Conservation (phyloP, 202 grass and related monocot species). For the Dendrocalamus latiflorus region DNA sequence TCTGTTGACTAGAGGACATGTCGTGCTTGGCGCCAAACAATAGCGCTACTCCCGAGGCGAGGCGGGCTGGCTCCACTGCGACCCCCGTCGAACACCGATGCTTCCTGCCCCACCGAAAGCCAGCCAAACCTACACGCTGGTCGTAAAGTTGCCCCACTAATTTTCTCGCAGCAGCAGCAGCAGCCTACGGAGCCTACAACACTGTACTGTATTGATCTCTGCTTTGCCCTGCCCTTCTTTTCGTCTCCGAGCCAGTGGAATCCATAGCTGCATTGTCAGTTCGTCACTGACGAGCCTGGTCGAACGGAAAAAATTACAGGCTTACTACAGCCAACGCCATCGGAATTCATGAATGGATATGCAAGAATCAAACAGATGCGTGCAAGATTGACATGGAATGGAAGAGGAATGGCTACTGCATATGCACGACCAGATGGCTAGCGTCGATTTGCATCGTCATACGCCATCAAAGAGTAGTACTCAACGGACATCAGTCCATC, state of each 20-base stretch:
- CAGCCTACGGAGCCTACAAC: neutral
- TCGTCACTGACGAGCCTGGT: neutral
- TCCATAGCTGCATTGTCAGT: neutral
- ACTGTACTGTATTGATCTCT: neutral
- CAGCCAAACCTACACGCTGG: neutral
- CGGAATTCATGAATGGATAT: neutral
- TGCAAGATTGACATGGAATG: neutral
- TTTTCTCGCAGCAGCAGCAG: slow-evolving; percentile 9
- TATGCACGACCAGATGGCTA: neutral
- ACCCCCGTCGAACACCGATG: slow-evolving; percentile 20
- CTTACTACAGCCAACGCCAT: neutral
- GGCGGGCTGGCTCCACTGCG: neutral
- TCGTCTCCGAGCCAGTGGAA: slow-evolving; percentile 21
- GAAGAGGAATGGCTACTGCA: neutral
- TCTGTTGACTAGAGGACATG: neutral
- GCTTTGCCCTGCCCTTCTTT: neutral
- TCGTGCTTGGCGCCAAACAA: neutral
- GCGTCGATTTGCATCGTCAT: neutral
- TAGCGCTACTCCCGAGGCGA: neutral
- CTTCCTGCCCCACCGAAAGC: slow-evolving; percentile 32
- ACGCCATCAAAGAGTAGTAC: neutral
- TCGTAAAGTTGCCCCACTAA: slow-evolving; percentile 29
- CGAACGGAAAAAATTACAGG: neutral
- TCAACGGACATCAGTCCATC: neutral
- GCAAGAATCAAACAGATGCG: neutral